Conservation (phyloP, 2,329 filamentous ascomycete species). For the Ophiocordyceps camponoti-leonardi region DNA sequence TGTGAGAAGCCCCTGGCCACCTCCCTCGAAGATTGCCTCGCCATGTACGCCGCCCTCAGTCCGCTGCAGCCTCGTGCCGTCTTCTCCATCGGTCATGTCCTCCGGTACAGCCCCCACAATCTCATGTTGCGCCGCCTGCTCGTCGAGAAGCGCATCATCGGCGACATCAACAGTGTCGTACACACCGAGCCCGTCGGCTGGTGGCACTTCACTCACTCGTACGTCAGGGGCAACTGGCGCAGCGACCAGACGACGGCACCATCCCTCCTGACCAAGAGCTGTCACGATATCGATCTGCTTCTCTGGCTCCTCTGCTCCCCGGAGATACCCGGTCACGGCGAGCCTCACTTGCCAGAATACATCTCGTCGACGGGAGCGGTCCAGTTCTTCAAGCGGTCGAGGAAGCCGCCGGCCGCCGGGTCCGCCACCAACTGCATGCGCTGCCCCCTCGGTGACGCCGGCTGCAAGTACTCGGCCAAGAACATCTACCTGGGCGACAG, state of each 20-base stretch:
- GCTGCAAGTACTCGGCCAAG: constrained; percentile 74
- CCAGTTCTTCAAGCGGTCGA: constrained; percentile 57
- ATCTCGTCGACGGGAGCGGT: constrained; percentile 63
- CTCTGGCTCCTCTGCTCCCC: constrained; percentile 82
- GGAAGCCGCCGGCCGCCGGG: constrained; percentile 63
- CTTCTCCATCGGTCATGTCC: constrained; percentile 85
- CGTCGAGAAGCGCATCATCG: constrained; percentile 57
- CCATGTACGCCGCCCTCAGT: constrained; percentile 46
- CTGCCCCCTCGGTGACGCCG: constrained; percentile 47
- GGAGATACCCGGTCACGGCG: constrained; percentile 20
- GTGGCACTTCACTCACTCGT: constrained; percentile 90
- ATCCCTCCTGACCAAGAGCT: constrained; percentile 83
- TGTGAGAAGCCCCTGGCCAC: constrained; percentile 91
- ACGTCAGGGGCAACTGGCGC: constrained; percentile 88
- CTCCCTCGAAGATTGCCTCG: constrained; percentile 58
- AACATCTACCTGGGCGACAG: constrained; percentile 62
- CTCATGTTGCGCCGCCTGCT: constrained; percentile 66
- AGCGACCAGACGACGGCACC: constrained; percentile 61
- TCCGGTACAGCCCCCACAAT: constrained; percentile 89
- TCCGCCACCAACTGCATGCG: constrained; percentile 71
- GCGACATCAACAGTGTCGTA: constrained; percentile 69
- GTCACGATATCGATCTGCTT: constrained; percentile 87
- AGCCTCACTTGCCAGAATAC: constrained; percentile 55
- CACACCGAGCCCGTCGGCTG: constrained; percentile 91
- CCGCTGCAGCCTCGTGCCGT: constrained; percentile 24